phyloP scores from a whole-genome alignment of 352 stramenopile genomes.

The Phytophthora pini region DNA sequence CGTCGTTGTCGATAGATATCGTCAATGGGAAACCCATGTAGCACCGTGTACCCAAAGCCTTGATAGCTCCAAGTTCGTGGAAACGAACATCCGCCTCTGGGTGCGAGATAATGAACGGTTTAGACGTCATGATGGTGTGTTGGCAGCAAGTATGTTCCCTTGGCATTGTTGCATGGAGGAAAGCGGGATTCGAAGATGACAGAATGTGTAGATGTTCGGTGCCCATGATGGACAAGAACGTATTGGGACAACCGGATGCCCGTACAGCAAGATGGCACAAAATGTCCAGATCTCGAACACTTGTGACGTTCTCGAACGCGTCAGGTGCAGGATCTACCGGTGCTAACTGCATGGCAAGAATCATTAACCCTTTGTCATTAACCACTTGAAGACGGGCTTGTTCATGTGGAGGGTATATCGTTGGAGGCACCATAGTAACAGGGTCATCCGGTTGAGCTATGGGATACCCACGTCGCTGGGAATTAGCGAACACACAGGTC shows the following conservation, averaged over 20 bases:
- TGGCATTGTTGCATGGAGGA: slow-evolving; percentile 21
- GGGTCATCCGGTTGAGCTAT: slow-evolving; percentile 27
- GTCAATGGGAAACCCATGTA: slow-evolving; percentile 34
- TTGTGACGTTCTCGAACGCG: slow-evolving; percentile 5
- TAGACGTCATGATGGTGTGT: slow-evolving; percentile 31
- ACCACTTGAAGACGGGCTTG: slow-evolving; percentile 36
- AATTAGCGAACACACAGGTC: slow-evolving; percentile 33
- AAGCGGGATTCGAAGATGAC: slow-evolving; percentile 22
- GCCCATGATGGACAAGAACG: slow-evolving; percentile 35
- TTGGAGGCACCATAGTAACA: slow-evolving; percentile 15
- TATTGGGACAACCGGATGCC: slow-evolving; percentile 19
- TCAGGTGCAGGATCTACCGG: slow-evolving; percentile 14
- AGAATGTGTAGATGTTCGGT: slow-evolving; percentile 27
- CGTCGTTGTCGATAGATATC: neutral
- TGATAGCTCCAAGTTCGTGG: slow-evolving; percentile 19
- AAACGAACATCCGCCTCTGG: slow-evolving; percentile 42
- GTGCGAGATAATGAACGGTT: slow-evolving; percentile 35
- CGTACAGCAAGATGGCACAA: slow-evolving; percentile 31
- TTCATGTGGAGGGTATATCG: slow-evolving; percentile 46
- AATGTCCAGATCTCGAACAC: slow-evolving; percentile 24
- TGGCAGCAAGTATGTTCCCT: slow-evolving; percentile 31
- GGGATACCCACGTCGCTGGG: slow-evolving; percentile 41
- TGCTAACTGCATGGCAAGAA: slow-evolving; percentile 18
- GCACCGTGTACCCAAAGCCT: slow-evolving; percentile 3
- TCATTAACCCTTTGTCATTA: slow-evolving; percentile 13